These are phyloP conservation scores for Parsonsia alboflavescens DNA, from an alignment of 257 asterid genomes.

Conservation along the genomic window DNA sequence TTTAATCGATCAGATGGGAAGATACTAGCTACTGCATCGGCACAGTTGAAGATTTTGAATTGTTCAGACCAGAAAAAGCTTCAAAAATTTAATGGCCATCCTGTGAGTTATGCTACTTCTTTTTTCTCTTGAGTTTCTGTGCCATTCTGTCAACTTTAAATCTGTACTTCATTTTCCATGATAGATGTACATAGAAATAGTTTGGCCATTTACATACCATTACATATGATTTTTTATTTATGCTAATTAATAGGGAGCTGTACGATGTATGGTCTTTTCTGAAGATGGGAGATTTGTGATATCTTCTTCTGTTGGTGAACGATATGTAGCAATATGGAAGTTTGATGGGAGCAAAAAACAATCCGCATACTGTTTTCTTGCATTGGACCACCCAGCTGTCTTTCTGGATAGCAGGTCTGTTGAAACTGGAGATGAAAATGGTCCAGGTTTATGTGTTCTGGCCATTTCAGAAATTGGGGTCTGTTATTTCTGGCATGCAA, in stretches of 20 bases:
- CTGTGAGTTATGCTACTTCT: constrained; percentile 51
- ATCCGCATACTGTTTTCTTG: constrained; percentile 54
- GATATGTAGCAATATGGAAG: constrained; percentile 77
- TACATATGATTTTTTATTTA: constrained; percentile 4
- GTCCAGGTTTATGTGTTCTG: constrained; percentile 56
- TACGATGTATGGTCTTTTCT: constrained; percentile 73
- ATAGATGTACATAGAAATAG: background rate
- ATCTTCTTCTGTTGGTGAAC: constrained; percentile 75
- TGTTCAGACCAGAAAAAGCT: constrained; percentile 57
- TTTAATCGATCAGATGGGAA: constrained; percentile 64
- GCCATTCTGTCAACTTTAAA: background rate
- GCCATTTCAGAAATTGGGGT: constrained; percentile 86
- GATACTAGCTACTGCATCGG: constrained; percentile 69
- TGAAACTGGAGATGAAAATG: constrained; percentile 31
- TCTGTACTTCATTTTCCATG: background rate
- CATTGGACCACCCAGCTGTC: constrained; percentile 91
- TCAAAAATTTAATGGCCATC: constrained; percentile 93
- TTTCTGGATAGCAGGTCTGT: constrained; percentile 58
- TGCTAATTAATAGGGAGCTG: constrained; percentile 54
- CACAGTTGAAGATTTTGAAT: constrained; percentile 69
- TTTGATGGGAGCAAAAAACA: constrained; percentile 64
- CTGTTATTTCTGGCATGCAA: constrained; percentile 86
- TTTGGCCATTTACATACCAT: background rate
- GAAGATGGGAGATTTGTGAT: constrained; percentile 73
- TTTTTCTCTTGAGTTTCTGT: constrained; percentile 12